These are phyloP conservation scores for Coelastrella sp. DNA, from an alignment of 139 green algal species.

Conservation along the genomic window DNA sequence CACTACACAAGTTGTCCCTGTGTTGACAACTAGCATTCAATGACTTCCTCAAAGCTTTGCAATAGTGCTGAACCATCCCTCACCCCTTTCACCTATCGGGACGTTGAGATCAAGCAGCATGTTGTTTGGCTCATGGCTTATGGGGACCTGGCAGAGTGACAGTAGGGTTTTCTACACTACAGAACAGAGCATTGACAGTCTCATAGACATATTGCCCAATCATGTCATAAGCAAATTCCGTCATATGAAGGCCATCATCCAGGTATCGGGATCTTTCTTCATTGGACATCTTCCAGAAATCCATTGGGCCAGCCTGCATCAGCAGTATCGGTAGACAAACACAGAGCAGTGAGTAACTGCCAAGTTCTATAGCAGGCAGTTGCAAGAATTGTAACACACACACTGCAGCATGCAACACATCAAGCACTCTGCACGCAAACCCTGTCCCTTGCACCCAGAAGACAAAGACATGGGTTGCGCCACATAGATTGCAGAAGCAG, in stretches of 20 bases:
- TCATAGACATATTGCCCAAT: slow-evolving; percentile 22
- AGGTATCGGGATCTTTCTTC: not conserved
- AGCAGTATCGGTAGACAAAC: not conserved
- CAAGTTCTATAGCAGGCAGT: not conserved
- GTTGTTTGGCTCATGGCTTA: no score
- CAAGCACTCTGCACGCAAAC: no score
- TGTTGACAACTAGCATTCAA: no score
- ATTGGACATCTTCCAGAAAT: slow-evolving; percentile 31
- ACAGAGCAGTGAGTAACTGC: not conserved
- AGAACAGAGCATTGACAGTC: not conserved
- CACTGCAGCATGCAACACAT: no score
- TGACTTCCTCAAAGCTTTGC: no score
- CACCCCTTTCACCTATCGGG: no score
- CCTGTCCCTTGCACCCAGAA: no score
- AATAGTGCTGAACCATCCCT: no score
- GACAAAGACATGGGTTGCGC: no score
- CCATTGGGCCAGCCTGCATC: slow-evolving; percentile 2
- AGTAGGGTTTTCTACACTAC: not conserved
- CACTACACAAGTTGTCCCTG: no score
- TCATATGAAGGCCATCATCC: slow-evolving; percentile 44
- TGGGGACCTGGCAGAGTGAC: not conserved
- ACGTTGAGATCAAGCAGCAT: no score
- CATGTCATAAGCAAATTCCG: slow-evolving; percentile 19
- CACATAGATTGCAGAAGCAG: no score
- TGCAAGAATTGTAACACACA: not conserved